Evolutionary conservation across 768 basidiomycete species (phyloP).

Genomic region (Rhodotorula diobovata): DNA sequence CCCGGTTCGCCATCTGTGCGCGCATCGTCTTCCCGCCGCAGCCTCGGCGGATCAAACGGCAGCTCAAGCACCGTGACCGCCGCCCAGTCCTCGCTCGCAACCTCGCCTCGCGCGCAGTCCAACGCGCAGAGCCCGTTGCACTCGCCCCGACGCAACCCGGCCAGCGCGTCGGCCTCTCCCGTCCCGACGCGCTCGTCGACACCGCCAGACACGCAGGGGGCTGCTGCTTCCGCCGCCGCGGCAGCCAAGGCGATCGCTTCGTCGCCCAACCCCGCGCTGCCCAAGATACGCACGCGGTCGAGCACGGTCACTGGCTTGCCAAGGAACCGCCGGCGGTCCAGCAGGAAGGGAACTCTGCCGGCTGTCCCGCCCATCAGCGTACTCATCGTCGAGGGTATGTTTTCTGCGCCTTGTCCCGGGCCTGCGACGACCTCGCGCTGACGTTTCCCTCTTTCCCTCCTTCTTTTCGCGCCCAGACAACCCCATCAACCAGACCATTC

Average conservation of each 20-base stretch:
- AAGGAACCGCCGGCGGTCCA: conserved; percentile 18
- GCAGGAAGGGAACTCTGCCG: conserved; percentile 21
- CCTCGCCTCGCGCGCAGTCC: neutral
- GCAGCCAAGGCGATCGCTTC: conserved; percentile 7
- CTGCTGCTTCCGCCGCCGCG: conserved; percentile 7
- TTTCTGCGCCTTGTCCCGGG: neutral
- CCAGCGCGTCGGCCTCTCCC: neutral
- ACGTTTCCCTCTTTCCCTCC: neutral
- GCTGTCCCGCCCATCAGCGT: conserved; percentile 90
- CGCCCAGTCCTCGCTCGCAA: neutral
- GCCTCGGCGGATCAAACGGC: conserved; percentile 20
- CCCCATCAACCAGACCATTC: conserved; percentile 94
- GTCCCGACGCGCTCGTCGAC: neutral
- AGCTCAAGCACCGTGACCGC: neutral
- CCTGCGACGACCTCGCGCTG: neutral
- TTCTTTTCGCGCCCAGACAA: conserved; percentile 62
- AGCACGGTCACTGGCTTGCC: conserved; percentile 2
- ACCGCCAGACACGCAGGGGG: neutral
- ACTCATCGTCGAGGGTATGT: conserved; percentile 90
- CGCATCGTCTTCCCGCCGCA: neutral
- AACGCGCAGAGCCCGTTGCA: conserved; percentile 4
- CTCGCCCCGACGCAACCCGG: neutral
- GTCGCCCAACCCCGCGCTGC: neutral
- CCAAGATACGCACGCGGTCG: neutral
- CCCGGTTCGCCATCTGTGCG: neutral